A percentile compares a stretch with the other conserved stretches of the same genome.
Evolutionary conservation across 305 asterid species (phyloP).

Genomic region (Fraxinus sp.): DNA sequence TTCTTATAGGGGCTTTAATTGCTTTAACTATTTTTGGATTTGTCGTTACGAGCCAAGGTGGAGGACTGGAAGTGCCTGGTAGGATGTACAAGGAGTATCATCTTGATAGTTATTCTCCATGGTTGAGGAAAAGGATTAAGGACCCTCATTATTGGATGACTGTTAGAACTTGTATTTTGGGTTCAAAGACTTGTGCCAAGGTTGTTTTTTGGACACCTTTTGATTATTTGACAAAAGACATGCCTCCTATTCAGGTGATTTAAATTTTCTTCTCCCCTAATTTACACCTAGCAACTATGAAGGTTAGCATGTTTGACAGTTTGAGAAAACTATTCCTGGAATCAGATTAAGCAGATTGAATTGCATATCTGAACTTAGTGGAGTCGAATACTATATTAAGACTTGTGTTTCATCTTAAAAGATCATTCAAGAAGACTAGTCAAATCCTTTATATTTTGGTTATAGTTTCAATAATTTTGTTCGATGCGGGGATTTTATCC

Average conservation of each 20-base stretch:
- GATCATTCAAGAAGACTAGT: neutral
- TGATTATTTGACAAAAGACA: constrained; percentile 63
- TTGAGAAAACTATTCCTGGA: neutral
- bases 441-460: neutral
- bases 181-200: constrained; percentile 70
- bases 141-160: constrained; percentile 63
- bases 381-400: neutral
- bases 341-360: neutral
- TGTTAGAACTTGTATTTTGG: constrained; percentile 62
- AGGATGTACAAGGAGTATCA: constrained; percentile 65
- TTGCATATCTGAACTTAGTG: neutral
- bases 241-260: constrained; percentile 84
- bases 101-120: constrained; percentile 57
- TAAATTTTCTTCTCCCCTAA: neutral
- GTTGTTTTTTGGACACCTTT: constrained; percentile 69
- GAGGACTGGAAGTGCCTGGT: constrained; percentile 59
- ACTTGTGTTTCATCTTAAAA: neutral
- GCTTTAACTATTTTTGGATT: constrained; percentile 76
- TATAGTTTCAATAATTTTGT: neutral
- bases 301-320: neutral
- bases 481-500: neutral
- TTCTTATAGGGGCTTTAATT: constrained; percentile 71
- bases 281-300: neutral
- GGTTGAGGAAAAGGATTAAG: constrained; percentile 71
- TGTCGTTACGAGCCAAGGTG: constrained; percentile 72